Evolutionary conservation across 1,139 yeast genomes (phyloP), one percentile per base, ranked within the genome.

Genomic region (Geotrichum citri-aurantii): DNA sequence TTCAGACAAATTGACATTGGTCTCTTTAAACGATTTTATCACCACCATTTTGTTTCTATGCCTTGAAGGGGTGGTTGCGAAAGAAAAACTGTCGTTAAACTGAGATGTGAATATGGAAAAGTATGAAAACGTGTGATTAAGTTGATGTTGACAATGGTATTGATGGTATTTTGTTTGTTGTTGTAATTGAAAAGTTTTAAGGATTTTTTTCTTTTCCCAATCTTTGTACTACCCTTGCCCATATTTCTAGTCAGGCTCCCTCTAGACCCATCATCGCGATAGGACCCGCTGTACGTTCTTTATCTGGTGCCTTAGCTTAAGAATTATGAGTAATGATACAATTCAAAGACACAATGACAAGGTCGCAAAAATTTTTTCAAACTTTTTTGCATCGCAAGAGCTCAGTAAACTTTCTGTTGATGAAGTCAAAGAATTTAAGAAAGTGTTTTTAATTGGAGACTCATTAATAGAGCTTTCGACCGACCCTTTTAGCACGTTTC

Each of bases 381-480:
- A 21, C 3, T 54, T 54, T 40, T 52, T 52, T 3, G 23, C 17
- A 6, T 19, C 6, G 2, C 17, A 48, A 52, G 56, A 52, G 23
- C 44, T n/a, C 29, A 27, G 21, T 11, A 10, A 19, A 19, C 8
- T 27, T 26, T 19, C 33, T n/a, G 17, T 12, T 14, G n/a, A 48
- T 23, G 24, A 17, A 46, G 37, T 21, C n/a, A 24, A n/a, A 31
- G 17, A 3, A 14, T 50, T 48, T 8, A 56, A 55, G 48, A 59
- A 61, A 31, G 50, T 62, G 19, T 40, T 57, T 42, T 52, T 55
- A 14, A 44, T 62, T 29, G 64, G 64, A 31, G 64, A 62, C 49
- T 57, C 61, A 2, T 31, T 59, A 42, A 56, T 59, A n/a, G 64
- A 62, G 44, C 49, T 56, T 24, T 33, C 59, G 12, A 57, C 52